Evolutionary conservation across 495 filamentous ascomycete species (phyloP).

Genomic region (Daldinia caldariorum): DNA sequence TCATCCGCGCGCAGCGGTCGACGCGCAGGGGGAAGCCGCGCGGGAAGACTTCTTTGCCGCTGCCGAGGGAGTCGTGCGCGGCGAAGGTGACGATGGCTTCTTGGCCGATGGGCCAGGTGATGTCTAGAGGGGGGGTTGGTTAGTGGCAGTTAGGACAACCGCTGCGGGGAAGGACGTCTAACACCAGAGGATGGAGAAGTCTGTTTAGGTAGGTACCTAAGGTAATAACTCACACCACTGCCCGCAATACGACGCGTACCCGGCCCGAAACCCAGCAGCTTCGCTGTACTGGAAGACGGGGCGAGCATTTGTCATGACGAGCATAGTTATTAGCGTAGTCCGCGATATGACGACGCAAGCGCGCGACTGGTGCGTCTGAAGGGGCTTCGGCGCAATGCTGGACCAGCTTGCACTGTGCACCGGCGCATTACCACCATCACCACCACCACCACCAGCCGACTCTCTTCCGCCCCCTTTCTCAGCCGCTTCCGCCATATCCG

Average conservation of each 20-base stretch:
- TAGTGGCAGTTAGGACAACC: neutral
- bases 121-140: constrained; percentile 23
- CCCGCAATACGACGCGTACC: constrained; percentile 50
- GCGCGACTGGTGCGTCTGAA: constrained; percentile 33
- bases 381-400: constrained; percentile 21
- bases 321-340: constrained; percentile 49
- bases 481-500: neutral
- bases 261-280: constrained; percentile 48
- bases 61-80: constrained; percentile 49
- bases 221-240: constrained; percentile 48
- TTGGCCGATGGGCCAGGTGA: constrained; percentile 52
- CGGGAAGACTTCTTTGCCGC: constrained; percentile 45
- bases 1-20: constrained; percentile 51
- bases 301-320: constrained; percentile 45
- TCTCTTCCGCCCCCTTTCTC: neutral
- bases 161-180: no score
- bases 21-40: constrained; percentile 42
- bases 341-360: constrained; percentile 48
- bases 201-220: no score
- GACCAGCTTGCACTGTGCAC: constrained; percentile 27
- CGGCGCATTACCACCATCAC: no score
- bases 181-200: no score
- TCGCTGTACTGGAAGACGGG: constrained; percentile 50
- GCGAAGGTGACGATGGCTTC: constrained; percentile 48
- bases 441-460: no score